These are phyloP conservation scores for Cokeromyces recurvatus DNA, from an alignment of 371 early-diverging fungal species.

Conservation along the genomic window DNA sequence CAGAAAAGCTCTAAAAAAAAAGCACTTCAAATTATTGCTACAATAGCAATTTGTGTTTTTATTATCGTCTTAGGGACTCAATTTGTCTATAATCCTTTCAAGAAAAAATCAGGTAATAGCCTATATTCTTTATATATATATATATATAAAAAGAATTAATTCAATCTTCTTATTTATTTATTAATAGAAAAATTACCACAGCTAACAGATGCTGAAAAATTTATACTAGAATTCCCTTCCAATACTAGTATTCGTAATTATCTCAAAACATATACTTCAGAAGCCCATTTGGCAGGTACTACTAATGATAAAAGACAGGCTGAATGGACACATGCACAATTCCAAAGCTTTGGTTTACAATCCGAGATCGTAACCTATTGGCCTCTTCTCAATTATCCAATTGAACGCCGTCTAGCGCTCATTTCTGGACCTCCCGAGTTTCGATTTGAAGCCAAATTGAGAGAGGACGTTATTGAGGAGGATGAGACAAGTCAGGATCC, in stretches of 20 bases:
- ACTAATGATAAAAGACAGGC: constrained; percentile 46
- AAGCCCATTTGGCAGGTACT: constrained; percentile 53
- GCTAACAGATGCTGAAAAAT: constrained; percentile 8
- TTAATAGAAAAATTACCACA: too few species aligned
- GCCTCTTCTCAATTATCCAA: constrained; percentile 58
- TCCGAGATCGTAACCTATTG: constrained; percentile 55
- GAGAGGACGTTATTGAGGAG: constrained; percentile 53
- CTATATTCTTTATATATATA: too few species aligned
- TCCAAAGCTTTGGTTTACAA: constrained; percentile 52
- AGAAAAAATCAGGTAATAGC: neutral
- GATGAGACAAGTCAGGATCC: constrained; percentile 44
- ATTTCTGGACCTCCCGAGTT: constrained; percentile 47
- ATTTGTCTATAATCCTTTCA: neutral
- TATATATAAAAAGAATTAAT: too few species aligned
- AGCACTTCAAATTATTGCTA: too few species aligned
- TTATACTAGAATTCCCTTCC: constrained; percentile 14
- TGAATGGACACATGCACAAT: constrained; percentile 53
- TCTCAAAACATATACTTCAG: constrained; percentile 40
- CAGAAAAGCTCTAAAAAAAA: too few species aligned
- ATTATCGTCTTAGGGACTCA: too few species aligned
- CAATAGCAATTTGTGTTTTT: too few species aligned
- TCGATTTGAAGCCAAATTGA: constrained; percentile 50
- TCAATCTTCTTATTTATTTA: too few species aligned
- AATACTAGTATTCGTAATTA: constrained; percentile 9
- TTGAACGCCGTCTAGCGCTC: constrained; percentile 50